Base-by-base conservation (phyloP, 2,329 filamentous ascomycete genomes). In the Pseudocercospora cruenta region DNA sequence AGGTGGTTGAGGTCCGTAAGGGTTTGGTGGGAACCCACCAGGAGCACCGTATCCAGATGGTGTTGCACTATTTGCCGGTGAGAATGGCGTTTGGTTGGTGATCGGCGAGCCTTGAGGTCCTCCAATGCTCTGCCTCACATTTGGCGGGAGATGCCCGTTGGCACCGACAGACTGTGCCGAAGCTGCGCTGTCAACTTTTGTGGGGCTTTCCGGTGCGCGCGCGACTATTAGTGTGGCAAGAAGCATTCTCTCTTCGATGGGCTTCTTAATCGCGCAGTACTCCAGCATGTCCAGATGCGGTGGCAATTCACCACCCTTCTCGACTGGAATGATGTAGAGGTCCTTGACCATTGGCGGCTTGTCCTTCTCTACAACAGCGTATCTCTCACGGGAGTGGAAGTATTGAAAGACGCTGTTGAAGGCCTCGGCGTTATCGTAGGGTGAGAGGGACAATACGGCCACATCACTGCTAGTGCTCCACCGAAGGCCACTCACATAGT, bases 211-310 rank as follows among this genome's bases (percentile, higher is more conserved):
- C 0, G 79, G 79, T 54, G 88, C 86, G 58, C 90, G 89, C 39
- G 91, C 88, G 69, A 96, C 92, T 3, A 97, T 92, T 69, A 98
- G 91, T 0, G 94, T 91, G 22, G 94, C 87, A 8, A 98, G 83
- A 39, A 99, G 82, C 80, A 95, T 88, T 1, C 92, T 88, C 70
- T 96, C 90, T 0, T 88, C 83, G 16, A 91, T 86, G 1, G 86
- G 86, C 65, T 87, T 85, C 53, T 94, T 91, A 33, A 97, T 86
- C 31, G 87, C 87, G 77, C 94, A 94, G 72, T 94, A 91, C 69
- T 92, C 90, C n/a, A 98, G 85, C 74, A 96, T 91, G 67, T 93
- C 87, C 78, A 97, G 88, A 73, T 97, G 97, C 68, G 94, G 91
- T 0, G 95, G 94, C 51, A 94, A 86, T 58, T 82, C 81, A 36